Evolutionary conservation across 371 early-diverging fungal species (phyloP), one percentile per base, ranked within the genome.

Genomic region (Mucor irregularis): DNA sequence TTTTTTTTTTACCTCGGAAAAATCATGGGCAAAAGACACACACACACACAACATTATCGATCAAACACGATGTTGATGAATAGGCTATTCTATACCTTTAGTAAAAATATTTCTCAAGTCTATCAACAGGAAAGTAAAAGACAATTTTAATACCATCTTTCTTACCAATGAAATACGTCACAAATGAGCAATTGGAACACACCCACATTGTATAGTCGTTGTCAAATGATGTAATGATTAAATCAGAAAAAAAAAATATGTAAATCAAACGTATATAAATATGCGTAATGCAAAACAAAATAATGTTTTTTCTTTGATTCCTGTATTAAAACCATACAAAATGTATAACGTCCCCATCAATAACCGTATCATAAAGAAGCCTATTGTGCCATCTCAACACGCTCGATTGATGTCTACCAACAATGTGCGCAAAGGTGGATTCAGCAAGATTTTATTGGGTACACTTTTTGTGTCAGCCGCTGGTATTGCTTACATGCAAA

Each of bases 201-300:
- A 51, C 7, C 26, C 8, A 39, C 11, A 8, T 22, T 43, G 22
- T 50, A 49, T 38, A 30, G 31, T 31, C 46, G 38, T 39, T 40
- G 24, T 49, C 49, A 49, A 44, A 61, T 61, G 62, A 61, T 55
- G 62, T 61, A 33, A 61, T 56, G 35, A 55, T 61, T 51, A 13
- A 38, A 33, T 61, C 61, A 61, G 25, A 21, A 28, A 38, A 50
- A 25, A 40, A 42, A 31, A 51, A 30, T n/a, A 35, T 13, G 5
- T 24, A n/a, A 9, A 6, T n/a, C 24, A 53, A 40, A 21, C 2
- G 5, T 31, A 40, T 52, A 52, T 57, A n/a, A n/a, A n/a, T n/a
- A n/a, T n/a, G n/a, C n/a, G n/a, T n/a, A n/a, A n/a, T n/a, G n/a
- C n/a, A n/a, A n/a, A n/a, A n/a, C n/a, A n/a, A 57, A 57, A 49